Percentiles rank a stretch among this genome's conserved stretches.
These are phyloP conservation scores for Panicum virgatum DNA, from an alignment of 202 grass and related monocot species.

Conservation along the genomic window DNA sequence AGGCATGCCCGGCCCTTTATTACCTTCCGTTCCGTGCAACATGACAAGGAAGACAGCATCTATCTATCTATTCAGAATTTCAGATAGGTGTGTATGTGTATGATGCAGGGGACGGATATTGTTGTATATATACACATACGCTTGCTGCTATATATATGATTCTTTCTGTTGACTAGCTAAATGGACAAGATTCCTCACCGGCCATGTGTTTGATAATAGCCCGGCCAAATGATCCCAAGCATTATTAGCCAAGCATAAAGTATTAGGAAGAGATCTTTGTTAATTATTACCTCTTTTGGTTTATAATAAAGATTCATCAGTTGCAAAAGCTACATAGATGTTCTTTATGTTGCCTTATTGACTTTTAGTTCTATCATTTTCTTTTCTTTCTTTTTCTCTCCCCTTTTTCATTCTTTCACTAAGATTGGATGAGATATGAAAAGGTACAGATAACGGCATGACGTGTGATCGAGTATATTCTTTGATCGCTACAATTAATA, in stretches of 20 bases:
- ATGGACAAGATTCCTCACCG: slow-evolving; percentile 53
- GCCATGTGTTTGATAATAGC: slow-evolving; percentile 44
- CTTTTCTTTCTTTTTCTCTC: slow-evolving; percentile 4
- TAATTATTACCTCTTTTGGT: slow-evolving; percentile 49
- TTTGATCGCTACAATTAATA: slow-evolving; percentile 6
- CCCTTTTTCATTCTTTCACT: slow-evolving; percentile 1
- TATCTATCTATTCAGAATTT: not conserved
- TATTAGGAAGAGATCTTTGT: slow-evolving; percentile 42
- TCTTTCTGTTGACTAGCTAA: slow-evolving; percentile 43
- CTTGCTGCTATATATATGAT: slow-evolving; percentile 31
- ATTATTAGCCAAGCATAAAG: slow-evolving; percentile 45
- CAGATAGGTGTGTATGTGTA: slow-evolving; percentile 18
- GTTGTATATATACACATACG: not conserved
- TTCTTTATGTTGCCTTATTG: slow-evolving; percentile 24
- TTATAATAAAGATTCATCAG: slow-evolving; percentile 33
- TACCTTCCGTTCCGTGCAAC: slow-evolving; percentile 22
- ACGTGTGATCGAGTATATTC: slow-evolving; percentile 37
- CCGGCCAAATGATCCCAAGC: slow-evolving; percentile 29
- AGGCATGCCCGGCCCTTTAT: slow-evolving; percentile 4
- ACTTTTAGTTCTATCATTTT: slow-evolving; percentile 30
- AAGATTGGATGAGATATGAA: slow-evolving; percentile 24
- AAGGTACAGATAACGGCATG: slow-evolving; percentile 3
- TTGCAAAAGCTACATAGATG: slow-evolving; percentile 10
- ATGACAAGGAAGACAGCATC: slow-evolving; percentile 3
- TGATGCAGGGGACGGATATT: not conserved